Percentiles rank a stretch among this genome's conserved stretches.
Conservation (phyloP, 2,329 filamentous ascomycete species). For the Xylariaceae sp. region DNA sequence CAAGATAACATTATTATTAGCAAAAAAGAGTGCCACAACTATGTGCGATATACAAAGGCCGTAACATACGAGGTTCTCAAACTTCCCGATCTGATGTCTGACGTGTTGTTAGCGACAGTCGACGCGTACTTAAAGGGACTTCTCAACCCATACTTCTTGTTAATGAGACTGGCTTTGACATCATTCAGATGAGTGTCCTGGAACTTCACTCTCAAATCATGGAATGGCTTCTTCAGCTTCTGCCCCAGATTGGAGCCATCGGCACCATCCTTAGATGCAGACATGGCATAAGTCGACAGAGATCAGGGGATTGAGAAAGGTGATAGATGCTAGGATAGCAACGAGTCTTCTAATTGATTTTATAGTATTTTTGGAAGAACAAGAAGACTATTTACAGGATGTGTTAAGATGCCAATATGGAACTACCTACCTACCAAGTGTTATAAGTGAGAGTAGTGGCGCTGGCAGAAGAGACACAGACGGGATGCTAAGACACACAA, state of each 20-base stretch:
- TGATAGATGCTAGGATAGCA: not conserved
- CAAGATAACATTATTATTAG: slow-evolving; percentile 10
- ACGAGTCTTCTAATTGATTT: too few relatives aligned
- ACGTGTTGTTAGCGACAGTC: not conserved
- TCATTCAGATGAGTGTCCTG: slow-evolving; percentile 50
- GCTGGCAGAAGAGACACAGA: not conserved
- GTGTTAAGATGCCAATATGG: not conserved
- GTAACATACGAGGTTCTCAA: slow-evolving; percentile 53
- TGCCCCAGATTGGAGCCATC: slow-evolving; percentile 35
- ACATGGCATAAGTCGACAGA: slow-evolving; percentile 16
- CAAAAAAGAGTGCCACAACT: not conserved
- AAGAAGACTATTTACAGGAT: not conserved
- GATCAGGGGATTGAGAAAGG: not conserved
- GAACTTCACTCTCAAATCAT: slow-evolving; percentile 48
- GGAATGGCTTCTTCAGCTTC: slow-evolving; percentile 46
- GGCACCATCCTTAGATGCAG: slow-evolving; percentile 18
- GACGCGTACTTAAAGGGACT: not conserved
- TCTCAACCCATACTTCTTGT: slow-evolving; percentile 48
- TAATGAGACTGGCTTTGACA: slow-evolving; percentile 50
- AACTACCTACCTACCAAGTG: not conserved
- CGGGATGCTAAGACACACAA: not conserved
- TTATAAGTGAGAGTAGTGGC: not conserved
- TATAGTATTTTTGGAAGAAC: too few relatives aligned
- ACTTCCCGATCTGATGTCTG: slow-evolving; percentile 56
- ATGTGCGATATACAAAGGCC: not conserved